Base-by-base conservation (phyloP, 2,329 filamentous ascomycete genomes). In the Sodiomyces alkalinus region DNA sequence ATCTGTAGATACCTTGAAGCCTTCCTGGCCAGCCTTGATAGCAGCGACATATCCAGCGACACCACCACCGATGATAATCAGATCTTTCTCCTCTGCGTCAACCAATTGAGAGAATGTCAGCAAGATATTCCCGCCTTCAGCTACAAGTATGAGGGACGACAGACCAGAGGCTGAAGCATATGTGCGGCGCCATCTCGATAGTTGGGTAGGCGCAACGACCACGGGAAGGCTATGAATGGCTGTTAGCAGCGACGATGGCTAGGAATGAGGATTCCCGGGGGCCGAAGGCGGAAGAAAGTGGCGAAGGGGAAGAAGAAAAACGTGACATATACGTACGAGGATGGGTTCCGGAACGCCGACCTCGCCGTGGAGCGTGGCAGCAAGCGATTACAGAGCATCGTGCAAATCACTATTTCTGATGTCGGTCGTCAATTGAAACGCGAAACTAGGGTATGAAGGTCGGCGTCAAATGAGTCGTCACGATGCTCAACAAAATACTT, bases 41-140 rank as follows among this genome's bases (percentile, higher is more conserved):
- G 90, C 90, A 41, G 90, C 87, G 48, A 98, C 90, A 62, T 98
- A 98, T 52, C 90, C 90, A 45, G 87, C 90, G 48, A 96, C 90
- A 63, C 90, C 90, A 55, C 90, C 90, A 49, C 90, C 90, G 50
- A 98, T 93, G 59, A 98, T 86, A 50, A 98, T 79, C 31, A 98
- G 68, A 57, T 98, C 90, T 59, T 93, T 92, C 57, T 94, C 83
- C 56, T 86, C 83, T 83, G 20, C n/a, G n/a, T n/a, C n/a, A n/a
- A n/a, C n/a, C n/a, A n/a, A n/a, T 23, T 19, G 2, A 12, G 5
- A 15, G 11, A 16, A 11, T 28, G 19, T 29, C 16, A 29, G 27
- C 12, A 23, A n/a, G n/a, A n/a, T n/a, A n/a, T n/a, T n/a, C n/a
- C n/a, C n/a, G n/a, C n/a, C n/a, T n/a, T n/a, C n/a, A n/a, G n/a